Base-by-base conservation (phyloP, 2,329 filamentous ascomycete species). In the Trichoderma sp. region DNA sequence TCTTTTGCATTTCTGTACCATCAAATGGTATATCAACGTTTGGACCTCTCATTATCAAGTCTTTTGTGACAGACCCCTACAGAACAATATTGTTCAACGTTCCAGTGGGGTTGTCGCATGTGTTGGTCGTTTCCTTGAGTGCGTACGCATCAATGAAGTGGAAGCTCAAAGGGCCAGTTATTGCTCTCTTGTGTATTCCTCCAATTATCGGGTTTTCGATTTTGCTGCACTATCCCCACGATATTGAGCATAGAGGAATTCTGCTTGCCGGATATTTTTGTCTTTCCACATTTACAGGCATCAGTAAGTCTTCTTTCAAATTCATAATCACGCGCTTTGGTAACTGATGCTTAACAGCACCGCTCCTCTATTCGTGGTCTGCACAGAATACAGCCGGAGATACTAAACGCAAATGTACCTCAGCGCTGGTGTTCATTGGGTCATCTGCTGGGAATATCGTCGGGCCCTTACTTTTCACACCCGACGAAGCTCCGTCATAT, bases 361-460 rank as follows among this genome's bases (percentile, higher is more conserved):
- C 88, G 0, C 79, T 90, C 34, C 87, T 90, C 53, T 90, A 88
- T 74, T 86, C 87, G 0, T 90, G 88, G 88, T 87, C 86, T 2
- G 83, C 86, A 2, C 87, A 89, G 73, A 91, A 91, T 74, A 90
- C 90, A 0, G 90, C 87, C 0, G 90, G 91, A 1, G 90, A 92
- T 76, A 92, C 90, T 0, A 93, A 93, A 80, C 88, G 89, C 74
- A 92, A 92, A 76, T 86, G 87, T 11, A 90, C 87, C 0, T 91
- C 89, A 0, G 89, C 86, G 14, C 83, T 91, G 7, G 82, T 92
- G 1, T 90, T 92, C 75, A 85, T 92, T 61, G 89, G 90, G 5
- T 87, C 90, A 72, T 91, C 87, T 66, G 86, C 86, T 1, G 91
- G 90, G 6, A 92, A 93, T 74, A 88, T 92, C 43, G 82, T 92